Base-by-base conservation (phyloP, 371 early-diverging fungal species). In the Mortierella sp. region DNA sequence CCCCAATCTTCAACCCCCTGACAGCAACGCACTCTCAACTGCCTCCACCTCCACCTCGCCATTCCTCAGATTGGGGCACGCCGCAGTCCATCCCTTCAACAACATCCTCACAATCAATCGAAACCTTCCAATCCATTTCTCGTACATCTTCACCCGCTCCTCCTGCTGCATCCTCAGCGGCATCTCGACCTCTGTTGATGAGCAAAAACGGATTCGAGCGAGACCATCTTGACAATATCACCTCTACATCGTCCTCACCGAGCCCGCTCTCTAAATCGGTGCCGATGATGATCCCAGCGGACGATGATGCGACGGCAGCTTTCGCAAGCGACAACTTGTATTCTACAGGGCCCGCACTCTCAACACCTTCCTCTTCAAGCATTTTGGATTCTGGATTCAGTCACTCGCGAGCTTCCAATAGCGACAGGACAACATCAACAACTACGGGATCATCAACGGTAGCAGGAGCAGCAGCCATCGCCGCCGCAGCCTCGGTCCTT, bases 61-160 rank as follows among this genome's bases (percentile, higher is more conserved):
- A 43, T 32, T 56, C 72, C 10, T 77, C 72, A 21, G 71, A 71
- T 43, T 58, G 58, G 32, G 16, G 12, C 0, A 29, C 58, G 8
- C 32, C 70, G 1, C 56, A 56, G 41, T 44, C 70, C 1, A 27
- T 55, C 8, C 29, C 74, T 8, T 76, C 71, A 5, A 51, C 58
- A 32, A 32, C 41, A 24, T 81, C 82, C 3, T 78, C 85, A 4
- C 85, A 81, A 38, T 85, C 85, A 2, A 85, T 85, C 60, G 85
- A 85, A 4, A 79, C 85, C 1, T 85, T 85, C 56, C 85, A 85
- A 21, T 78, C 85, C 46, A 81, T 85, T 49, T 81, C 85, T 14
- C 76, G 85, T 27, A 65, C 85, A 46, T 78, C 85, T 10, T 85
- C 85, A 35, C 85, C 85, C 12, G 68, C 46, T 29, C 38, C 71